phyloP scores from a whole-genome alignment of 2,329 filamentous ascomycete species.

The Scytalidium lignicola region DNA sequence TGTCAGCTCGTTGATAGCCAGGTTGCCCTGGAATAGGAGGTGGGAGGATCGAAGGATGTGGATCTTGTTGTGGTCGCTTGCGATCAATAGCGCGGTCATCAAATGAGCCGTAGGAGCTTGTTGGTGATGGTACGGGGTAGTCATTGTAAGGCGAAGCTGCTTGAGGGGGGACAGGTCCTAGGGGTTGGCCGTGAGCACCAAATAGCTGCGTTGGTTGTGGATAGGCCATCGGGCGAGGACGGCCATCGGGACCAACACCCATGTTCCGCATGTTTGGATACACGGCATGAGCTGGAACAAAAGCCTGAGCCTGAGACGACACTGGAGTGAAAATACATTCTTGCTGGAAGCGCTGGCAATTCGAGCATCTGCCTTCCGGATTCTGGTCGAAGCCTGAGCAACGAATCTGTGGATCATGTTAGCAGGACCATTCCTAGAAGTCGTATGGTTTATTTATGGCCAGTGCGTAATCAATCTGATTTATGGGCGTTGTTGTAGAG shows the following conservation, averaged over 20 bases:
- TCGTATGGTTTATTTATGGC: no score
- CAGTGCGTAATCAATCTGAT: no score
- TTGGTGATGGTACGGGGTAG: conserved; percentile 27
- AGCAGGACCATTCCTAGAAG: background rate
- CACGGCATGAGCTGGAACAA: conserved; percentile 66
- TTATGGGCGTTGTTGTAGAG: no score
- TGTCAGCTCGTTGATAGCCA: conserved; percentile 20
- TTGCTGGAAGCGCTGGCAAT: conserved; percentile 69
- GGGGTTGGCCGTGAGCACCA: conserved; percentile 35
- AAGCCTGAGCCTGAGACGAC: conserved; percentile 68
- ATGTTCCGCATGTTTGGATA: conserved; percentile 48
- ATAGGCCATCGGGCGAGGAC: conserved; percentile 22
- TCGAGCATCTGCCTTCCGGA: conserved; percentile 66
- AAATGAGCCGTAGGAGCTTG: conserved; percentile 23
- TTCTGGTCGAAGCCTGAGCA: conserved; percentile 71
- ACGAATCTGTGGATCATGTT: conserved; percentile 52
- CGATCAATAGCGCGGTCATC: conserved; percentile 17
- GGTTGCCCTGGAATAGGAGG: conserved; percentile 30
- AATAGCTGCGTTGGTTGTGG: conserved; percentile 28
- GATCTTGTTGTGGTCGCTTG: conserved; percentile 28
- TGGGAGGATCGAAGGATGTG: conserved; percentile 29
- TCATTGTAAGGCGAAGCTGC: conserved; percentile 24
- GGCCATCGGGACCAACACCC: conserved; percentile 28
- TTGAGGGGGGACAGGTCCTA: conserved; percentile 22
- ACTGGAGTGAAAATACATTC: conserved; percentile 75